Conservation (phyloP, 1,284 basidiomycete species). For the Bondarzewia mesenterica region DNA sequence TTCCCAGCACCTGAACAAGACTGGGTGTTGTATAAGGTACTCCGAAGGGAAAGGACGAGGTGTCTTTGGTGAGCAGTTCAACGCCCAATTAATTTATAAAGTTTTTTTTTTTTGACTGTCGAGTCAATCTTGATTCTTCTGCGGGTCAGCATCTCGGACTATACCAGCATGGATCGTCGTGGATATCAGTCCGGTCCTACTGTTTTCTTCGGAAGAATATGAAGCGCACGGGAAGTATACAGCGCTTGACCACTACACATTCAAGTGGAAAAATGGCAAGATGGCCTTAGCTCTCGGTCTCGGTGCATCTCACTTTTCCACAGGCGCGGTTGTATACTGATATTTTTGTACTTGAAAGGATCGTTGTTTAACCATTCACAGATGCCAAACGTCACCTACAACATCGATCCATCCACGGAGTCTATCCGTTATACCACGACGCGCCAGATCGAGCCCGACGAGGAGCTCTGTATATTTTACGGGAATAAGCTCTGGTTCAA, state of each 20-base stretch:
- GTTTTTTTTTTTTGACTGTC: not conserved
- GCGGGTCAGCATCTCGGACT: conserved; percentile 38
- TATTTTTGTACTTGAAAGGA: conserved; percentile 47
- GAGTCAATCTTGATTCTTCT: not conserved
- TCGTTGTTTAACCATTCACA: conserved; percentile 77
- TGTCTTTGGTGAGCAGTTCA: conserved; percentile 43
- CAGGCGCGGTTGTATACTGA: not conserved
- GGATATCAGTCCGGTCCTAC: conserved; percentile 82
- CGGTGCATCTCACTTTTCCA: conserved; percentile 38
- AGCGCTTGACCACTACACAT: conserved; percentile 78
- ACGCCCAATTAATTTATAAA: not conserved
- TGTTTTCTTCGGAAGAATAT: conserved; percentile 72
- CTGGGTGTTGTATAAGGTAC: conserved; percentile 26
- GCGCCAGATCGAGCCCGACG: conserved; percentile 43
- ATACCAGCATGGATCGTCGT: conserved; percentile 63
- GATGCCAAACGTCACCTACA: conserved; percentile 66
- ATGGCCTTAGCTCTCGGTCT: conserved; percentile 87
- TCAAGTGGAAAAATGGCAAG: conserved; percentile 71
- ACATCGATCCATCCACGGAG: conserved; percentile 42
- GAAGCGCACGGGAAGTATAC: conserved; percentile 61
- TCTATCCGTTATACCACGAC: conserved; percentile 63
- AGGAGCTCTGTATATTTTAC: conserved; percentile 80
- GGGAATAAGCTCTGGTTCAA: conserved; percentile 63
- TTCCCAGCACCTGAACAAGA: conserved; percentile 26
- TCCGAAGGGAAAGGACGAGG: conserved; percentile 50